A percentile compares a stretch with the other conserved stretches of the same genome.
Evolutionary conservation across 495 filamentous ascomycete genomes (phyloP).

Genomic region (Penicillium cataractarum): DNA sequence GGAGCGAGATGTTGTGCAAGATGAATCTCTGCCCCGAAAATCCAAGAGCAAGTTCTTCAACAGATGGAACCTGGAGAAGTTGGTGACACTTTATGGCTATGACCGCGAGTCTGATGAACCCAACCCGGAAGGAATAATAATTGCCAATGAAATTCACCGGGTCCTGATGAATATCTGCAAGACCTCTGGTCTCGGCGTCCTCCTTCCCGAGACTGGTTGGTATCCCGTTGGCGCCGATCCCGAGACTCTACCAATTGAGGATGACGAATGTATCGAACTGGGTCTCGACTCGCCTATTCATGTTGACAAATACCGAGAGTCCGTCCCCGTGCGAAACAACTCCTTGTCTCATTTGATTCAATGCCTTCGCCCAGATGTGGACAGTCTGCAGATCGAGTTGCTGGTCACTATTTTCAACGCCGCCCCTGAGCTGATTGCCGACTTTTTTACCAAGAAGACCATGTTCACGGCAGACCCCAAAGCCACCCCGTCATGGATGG

Average conservation of each 20-base stretch:
- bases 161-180: conserved; percentile 76
- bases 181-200: conserved; percentile 66
- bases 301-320: conserved; percentile 64
- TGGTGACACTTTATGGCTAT: conserved; percentile 75
- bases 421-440: conserved; percentile 80
- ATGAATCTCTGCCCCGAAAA: conserved; percentile 66
- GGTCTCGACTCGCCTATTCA: conserved; percentile 69
- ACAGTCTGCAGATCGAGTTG: conserved; percentile 78
- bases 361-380: conserved; percentile 81
- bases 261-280: conserved; percentile 61
- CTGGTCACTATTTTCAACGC: conserved; percentile 76
- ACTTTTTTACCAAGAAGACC: conserved; percentile 79
- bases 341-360: conserved; percentile 75
- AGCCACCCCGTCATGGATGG: conserved; percentile 88
- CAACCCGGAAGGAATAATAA: conserved; percentile 38
- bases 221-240: conserved; percentile 71
- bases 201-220: conserved; percentile 68
- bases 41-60: conserved; percentile 75
- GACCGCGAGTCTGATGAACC: conserved; percentile 44
- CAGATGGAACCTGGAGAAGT: conserved; percentile 66
- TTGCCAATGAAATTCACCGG: conserved; percentile 67
- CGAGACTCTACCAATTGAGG: conserved; percentile 44
- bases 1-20: conserved; percentile 67
- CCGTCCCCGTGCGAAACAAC: conserved; percentile 74
- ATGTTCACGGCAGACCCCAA: conserved; percentile 90